Percentiles rank a stretch among this genome's conserved stretches.
phyloP scores from a whole-genome alignment of 164 flowering plant species.

The Tetrastigma voinierianum region DNA sequence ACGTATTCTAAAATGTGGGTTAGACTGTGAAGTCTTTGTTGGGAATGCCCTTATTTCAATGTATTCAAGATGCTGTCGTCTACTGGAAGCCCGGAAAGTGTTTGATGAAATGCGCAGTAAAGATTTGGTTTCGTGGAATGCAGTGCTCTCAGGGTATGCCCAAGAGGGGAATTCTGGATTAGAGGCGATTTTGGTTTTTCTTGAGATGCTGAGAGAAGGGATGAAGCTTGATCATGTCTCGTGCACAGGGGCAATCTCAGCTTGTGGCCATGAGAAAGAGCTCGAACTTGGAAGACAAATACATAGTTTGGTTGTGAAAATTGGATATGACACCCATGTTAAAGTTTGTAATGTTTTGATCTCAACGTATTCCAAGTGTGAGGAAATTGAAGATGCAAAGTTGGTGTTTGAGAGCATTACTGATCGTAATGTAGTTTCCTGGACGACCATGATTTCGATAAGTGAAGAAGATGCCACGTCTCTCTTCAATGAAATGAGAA shows the following conservation, averaged over 20 bases:
- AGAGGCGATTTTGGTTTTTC: slow-evolving; percentile 50
- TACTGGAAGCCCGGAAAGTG: slow-evolving; percentile 52
- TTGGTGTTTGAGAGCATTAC: slow-evolving; percentile 57
- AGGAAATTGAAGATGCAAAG: slow-evolving; percentile 39
- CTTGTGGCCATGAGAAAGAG: slow-evolving; percentile 66
- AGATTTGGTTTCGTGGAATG: slow-evolving; percentile 88
- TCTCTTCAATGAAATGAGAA: slow-evolving; percentile 65
- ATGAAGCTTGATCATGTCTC: slow-evolving; percentile 73
- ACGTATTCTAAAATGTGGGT: slow-evolving; percentile 43
- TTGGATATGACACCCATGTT: slow-evolving; percentile 48
- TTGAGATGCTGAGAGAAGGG: slow-evolving; percentile 58
- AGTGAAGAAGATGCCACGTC: slow-evolving; percentile 49
- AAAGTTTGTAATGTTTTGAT: slow-evolving; percentile 78
- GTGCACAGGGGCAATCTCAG: slow-evolving; percentile 60
- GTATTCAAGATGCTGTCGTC: slow-evolving; percentile 51
- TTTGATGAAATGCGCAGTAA: slow-evolving; percentile 61
- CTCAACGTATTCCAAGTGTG: slow-evolving; percentile 71
- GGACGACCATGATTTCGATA: slow-evolving; percentile 85
- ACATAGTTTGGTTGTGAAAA: slow-evolving; percentile 60
- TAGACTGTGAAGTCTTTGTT: slow-evolving; percentile 57
- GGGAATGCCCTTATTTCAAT: slow-evolving; percentile 75
- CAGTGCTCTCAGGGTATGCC: slow-evolving; percentile 69
- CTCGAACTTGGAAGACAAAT: slow-evolving; percentile 63
- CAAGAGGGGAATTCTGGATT: slow-evolving; percentile 60
- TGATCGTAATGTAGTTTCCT: slow-evolving; percentile 76